Evolutionary conservation across 164 flowering plant species (phyloP).

Genomic region (Chimonanthus salicifolius): DNA sequence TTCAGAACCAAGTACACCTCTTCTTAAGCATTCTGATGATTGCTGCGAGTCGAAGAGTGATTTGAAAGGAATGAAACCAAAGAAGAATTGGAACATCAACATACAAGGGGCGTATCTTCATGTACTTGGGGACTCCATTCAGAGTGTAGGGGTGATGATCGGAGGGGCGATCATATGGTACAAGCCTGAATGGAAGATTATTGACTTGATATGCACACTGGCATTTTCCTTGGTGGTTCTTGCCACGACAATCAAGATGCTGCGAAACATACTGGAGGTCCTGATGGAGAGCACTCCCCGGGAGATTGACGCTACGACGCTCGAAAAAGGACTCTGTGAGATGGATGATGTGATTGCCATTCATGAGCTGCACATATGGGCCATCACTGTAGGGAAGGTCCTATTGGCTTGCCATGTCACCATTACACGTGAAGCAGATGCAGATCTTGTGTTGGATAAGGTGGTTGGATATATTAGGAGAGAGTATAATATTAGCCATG

Average conservation of each 20-base stretch:
- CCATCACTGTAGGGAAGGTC: slow-evolving; percentile 81
- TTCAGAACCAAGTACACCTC: neutral
- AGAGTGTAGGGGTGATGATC: slow-evolving; percentile 37
- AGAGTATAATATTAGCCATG: slow-evolving; percentile 79
- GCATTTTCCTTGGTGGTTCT: slow-evolving; percentile 64
- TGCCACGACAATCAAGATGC: slow-evolving; percentile 66
- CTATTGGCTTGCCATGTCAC: slow-evolving; percentile 79
- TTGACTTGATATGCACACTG: slow-evolving; percentile 78
- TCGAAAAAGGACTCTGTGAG: slow-evolving; percentile 73
- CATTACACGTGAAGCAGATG: slow-evolving; percentile 61
- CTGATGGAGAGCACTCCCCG: slow-evolving; percentile 93
- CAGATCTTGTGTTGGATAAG: slow-evolving; percentile 64
- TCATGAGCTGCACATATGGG: slow-evolving; percentile 90
- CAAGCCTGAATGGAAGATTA: slow-evolving; percentile 74
- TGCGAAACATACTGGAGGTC: slow-evolving; percentile 67
- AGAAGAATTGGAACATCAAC: slow-evolving; percentile 12
- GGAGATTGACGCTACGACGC: slow-evolving; percentile 75
- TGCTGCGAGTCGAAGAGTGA: neutral
- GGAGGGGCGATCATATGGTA: too few species aligned
- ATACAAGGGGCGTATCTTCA: slow-evolving; percentile 22
- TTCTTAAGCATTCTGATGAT: slow-evolving; percentile 3
- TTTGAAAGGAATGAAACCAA: neutral
- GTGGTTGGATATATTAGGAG: slow-evolving; percentile 61
- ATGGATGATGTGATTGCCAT: slow-evolving; percentile 79
- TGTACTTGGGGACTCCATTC: slow-evolving; percentile 76